phyloP scores from a whole-genome alignment of 2,329 filamentous ascomycete genomes.

The Chaetomium sp. region DNA sequence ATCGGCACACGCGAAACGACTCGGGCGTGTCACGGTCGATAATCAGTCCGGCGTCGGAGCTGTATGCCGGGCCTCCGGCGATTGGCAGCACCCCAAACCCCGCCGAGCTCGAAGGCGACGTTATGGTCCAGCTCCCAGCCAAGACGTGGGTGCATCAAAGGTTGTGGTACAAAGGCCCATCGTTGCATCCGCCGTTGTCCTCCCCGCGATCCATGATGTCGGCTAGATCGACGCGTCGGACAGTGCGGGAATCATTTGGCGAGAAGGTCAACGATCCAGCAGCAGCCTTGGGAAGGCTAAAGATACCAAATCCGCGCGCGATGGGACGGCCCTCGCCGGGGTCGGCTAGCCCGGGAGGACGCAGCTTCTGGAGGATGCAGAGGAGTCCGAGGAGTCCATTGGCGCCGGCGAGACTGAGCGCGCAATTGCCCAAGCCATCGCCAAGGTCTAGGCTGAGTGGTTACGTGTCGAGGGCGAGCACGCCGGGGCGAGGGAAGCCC shows the following conservation, averaged over 20 bases:
- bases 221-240: slow-evolving; percentile 19
- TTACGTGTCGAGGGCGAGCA: not conserved
- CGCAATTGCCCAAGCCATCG: slow-evolving; percentile 20
- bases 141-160: slow-evolving; percentile 20
- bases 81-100: slow-evolving; percentile 33
- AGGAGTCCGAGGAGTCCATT: slow-evolving; percentile 25
- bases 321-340: slow-evolving; percentile 18
- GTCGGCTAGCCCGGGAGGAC: slow-evolving; percentile 22
- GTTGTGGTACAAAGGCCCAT: slow-evolving; percentile 21
- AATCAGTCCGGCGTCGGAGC: slow-evolving; percentile 21
- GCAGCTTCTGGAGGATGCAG: slow-evolving; percentile 26
- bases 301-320: slow-evolving; percentile 21
- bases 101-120: slow-evolving; percentile 34
- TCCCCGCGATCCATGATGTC: slow-evolving; percentile 25
- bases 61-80: slow-evolving; percentile 22
- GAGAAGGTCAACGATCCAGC: slow-evolving; percentile 34
- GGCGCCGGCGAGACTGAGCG: slow-evolving; percentile 20
- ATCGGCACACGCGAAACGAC: not conserved
- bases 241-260: slow-evolving; percentile 32
- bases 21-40: not conserved
- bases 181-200: slow-evolving; percentile 15
- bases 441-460: slow-evolving; percentile 4
- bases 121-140: not conserved
- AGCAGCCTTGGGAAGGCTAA: slow-evolving; percentile 21
- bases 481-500: not conserved